phyloP scores from a whole-genome alignment of 805 yeast species.

The Babjeviella inositovora region DNA sequence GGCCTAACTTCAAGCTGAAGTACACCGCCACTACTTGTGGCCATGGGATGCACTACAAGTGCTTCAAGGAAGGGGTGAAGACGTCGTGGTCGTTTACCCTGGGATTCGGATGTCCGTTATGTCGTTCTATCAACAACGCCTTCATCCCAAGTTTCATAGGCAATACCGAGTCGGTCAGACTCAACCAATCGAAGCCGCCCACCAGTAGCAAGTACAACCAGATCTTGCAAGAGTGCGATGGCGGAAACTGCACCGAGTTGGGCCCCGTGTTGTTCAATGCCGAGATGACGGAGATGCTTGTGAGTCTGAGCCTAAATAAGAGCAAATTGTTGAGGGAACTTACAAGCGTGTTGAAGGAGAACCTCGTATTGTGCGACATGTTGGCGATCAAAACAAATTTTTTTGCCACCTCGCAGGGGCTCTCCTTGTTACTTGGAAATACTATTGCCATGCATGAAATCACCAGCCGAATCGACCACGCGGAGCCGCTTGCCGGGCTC shows the following conservation, averaged over 20 bases:
- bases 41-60: conserved; percentile 32
- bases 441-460: conserved; percentile 46
- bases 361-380: conserved; percentile 4
- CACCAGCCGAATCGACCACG: conserved; percentile 27
- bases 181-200: conserved; percentile 2
- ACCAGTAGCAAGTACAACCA: conserved; percentile 6
- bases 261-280: conserved; percentile 10
- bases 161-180: conserved; percentile 9
- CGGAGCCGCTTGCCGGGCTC: conserved; percentile 3
- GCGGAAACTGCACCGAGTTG: conserved; percentile 11
- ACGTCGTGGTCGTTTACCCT: conserved; percentile 5
- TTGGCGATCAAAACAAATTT: conserved; percentile 2
- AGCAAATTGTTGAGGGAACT: conserved; percentile 6
- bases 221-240: conserved; percentile 9
- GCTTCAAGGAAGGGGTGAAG: conserved; percentile 16
- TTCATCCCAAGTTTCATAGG: conserved; percentile 24
- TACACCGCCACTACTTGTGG: conserved; percentile 26
- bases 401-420: conserved; percentile 5
- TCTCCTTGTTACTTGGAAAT: conserved; percentile 19
- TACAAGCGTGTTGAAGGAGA: conserved; percentile 5
- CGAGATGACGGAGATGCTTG: conserved; percentile 8
- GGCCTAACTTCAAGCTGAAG: conserved; percentile 1
- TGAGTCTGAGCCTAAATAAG: conserved; percentile 5
- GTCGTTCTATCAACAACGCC: conserved; percentile 24
- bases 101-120: conserved; percentile 29